These are phyloP conservation scores for Nakazawaea siamensis DNA, from an alignment of 805 yeast genomes.

Conservation along the genomic window DNA sequence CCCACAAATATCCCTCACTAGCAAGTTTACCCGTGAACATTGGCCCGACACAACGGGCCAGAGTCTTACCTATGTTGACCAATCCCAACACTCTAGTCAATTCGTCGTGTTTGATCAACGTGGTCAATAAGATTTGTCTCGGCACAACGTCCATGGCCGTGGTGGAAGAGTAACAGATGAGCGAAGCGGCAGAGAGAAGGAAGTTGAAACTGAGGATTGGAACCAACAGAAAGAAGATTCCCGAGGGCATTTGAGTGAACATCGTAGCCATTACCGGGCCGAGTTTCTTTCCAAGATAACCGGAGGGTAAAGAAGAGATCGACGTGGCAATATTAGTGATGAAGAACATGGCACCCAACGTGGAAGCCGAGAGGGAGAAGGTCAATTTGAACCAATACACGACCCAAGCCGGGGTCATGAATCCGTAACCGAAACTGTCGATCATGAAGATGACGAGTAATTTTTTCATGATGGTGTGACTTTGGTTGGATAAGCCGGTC, in stretches of 20 bases:
- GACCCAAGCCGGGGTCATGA: slow-evolving; percentile 85
- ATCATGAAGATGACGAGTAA: slow-evolving; percentile 61
- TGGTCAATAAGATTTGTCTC: slow-evolving; percentile 70
- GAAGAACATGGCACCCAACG: slow-evolving; percentile 64
- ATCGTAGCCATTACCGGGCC: slow-evolving; percentile 81
- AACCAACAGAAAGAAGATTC: slow-evolving; percentile 45
- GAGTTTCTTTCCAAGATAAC: slow-evolving; percentile 49
- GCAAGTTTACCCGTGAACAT: slow-evolving; percentile 72
- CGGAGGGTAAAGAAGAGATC: slow-evolving; percentile 69
- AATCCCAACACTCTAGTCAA: slow-evolving; percentile 75
- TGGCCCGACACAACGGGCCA: slow-evolving; percentile 81
- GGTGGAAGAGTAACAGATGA: slow-evolving; percentile 51
- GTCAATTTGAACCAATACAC: slow-evolving; percentile 66
- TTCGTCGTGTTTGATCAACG: slow-evolving; percentile 54
- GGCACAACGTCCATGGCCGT: slow-evolving; percentile 90
- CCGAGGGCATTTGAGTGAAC: slow-evolving; percentile 72
- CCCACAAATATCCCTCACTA: slow-evolving; percentile 31
- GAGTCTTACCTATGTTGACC: slow-evolving; percentile 79
- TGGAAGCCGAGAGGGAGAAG: slow-evolving; percentile 45
- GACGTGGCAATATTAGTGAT: slow-evolving; percentile 54
- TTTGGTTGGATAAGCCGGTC: slow-evolving; percentile 32
- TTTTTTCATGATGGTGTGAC: slow-evolving; percentile 35
- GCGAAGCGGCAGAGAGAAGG: slow-evolving; percentile 37
- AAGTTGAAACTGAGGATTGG: slow-evolving; percentile 35
- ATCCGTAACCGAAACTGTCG: slow-evolving; percentile 84